A percentile compares a stretch with the other conserved stretches of the same genome.
Conservation (phyloP, 805 yeast species). For the Teunomyces lycoperdinae region DNA sequence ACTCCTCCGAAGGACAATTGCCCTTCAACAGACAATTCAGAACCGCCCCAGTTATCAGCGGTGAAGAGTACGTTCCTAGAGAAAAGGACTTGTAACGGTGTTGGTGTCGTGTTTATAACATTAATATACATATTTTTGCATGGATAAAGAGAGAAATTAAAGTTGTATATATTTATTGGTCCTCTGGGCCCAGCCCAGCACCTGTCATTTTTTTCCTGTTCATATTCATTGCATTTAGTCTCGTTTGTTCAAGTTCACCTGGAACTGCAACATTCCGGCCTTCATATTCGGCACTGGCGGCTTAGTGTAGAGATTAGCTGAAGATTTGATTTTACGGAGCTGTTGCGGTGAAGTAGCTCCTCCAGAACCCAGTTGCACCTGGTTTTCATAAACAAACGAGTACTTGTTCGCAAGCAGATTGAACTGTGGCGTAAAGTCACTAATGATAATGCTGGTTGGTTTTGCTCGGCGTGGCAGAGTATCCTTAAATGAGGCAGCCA, state of each 20-base stretch:
- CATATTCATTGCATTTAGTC: neutral
- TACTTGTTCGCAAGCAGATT: constrained; percentile 8
- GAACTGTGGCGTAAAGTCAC: constrained; percentile 11
- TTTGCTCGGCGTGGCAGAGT: constrained; percentile 4
- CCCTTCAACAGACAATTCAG: constrained; percentile 34
- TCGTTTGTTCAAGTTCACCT: constrained; percentile 9
- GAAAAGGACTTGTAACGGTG: constrained; percentile 36
- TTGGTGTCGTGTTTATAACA: neutral
- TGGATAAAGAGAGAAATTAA: too few species aligned
- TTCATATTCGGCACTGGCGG: constrained; percentile 11
- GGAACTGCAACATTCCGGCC: constrained; percentile 15
- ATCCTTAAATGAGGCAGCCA: neutral
- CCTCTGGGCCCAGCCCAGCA: neutral
- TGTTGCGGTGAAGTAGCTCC: neutral
- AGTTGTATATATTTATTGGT: neutral
- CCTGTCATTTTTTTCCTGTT: neutral
- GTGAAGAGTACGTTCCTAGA: constrained; percentile 42
- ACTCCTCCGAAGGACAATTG: constrained; percentile 37
- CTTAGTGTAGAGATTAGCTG: constrained; percentile 1
- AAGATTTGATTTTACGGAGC: neutral
- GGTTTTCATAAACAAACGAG: constrained; percentile 14
- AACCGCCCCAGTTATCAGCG: constrained; percentile 31
- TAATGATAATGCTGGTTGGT: constrained; percentile 8
- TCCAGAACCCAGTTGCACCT: neutral
- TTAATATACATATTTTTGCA: neutral